Conservation (phyloP, 176 grass and related monocot species). For the Triticum dicoccoides region DNA sequence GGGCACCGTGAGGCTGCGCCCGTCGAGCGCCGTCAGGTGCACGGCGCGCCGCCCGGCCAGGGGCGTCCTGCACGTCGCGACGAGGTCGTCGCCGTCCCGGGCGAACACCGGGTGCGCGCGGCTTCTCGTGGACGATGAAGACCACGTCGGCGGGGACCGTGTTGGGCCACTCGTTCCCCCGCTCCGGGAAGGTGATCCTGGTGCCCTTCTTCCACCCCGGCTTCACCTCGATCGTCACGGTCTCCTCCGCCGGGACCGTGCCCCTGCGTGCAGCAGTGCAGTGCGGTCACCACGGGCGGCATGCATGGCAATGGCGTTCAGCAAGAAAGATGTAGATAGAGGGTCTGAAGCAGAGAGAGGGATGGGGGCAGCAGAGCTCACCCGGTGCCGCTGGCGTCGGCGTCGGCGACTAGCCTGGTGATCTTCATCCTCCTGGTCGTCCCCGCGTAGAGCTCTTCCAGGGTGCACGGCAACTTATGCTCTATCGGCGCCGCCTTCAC, state of each 20-base stretch:
- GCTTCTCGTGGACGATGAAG: slow-evolving; percentile 90
- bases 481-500: slow-evolving; percentile 70
- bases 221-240: slow-evolving; percentile 86
- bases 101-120: slow-evolving; percentile 66
- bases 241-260: slow-evolving; percentile 52
- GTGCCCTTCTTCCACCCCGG: slow-evolving; percentile 97
- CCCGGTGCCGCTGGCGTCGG: slow-evolving; percentile 59
- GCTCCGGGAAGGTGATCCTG: slow-evolving; percentile 87
- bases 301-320: too few species aligned
- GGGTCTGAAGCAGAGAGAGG: not conserved
- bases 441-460: slow-evolving; percentile 87
- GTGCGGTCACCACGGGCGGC: too few species aligned
- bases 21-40: slow-evolving; percentile 65
- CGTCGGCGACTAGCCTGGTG: slow-evolving; percentile 77
- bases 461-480: slow-evolving; percentile 64
- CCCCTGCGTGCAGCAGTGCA: too few species aligned
- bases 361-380: not conserved
- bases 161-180: slow-evolving; percentile 70
- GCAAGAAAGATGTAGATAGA: too few species aligned
- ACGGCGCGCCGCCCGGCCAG: slow-evolving; percentile 50
- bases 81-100: slow-evolving; percentile 82
- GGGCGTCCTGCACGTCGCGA: slow-evolving; percentile 61
- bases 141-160: slow-evolving; percentile 62
- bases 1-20: slow-evolving; percentile 61
- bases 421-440: slow-evolving; percentile 96